Percentiles rank a stretch among this genome's conserved stretches.
Evolutionary conservation across 768 basidiomycete genomes (phyloP).

Genomic region (Polyporus arcularius): DNA sequence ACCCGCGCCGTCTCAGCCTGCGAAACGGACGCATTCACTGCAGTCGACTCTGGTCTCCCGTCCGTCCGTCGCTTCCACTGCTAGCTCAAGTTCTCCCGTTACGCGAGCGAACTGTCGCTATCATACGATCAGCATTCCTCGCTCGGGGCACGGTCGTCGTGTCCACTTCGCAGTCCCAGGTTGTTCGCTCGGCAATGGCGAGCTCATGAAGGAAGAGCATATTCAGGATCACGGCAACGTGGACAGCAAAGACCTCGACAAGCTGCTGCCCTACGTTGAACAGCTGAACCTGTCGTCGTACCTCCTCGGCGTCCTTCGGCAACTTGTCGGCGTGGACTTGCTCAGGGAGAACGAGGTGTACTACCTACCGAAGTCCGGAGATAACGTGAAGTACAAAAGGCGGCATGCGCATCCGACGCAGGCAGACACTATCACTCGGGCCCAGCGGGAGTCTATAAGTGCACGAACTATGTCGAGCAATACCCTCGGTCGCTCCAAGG

Average conservation of each 20-base stretch:
- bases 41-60: background rate
- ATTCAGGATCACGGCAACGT: constrained; percentile 65
- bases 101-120: constrained; percentile 73
- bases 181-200: constrained; percentile 57
- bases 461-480: constrained; percentile 7
- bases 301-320: constrained; percentile 56
- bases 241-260: constrained; percentile 44
- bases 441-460: constrained; percentile 13
- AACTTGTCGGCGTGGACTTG: constrained; percentile 65
- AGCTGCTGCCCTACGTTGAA: constrained; percentile 51
- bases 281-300: constrained; percentile 51
- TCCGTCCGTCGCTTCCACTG: constrained; percentile 2
- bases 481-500: background rate
- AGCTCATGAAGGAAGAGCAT: constrained; percentile 57
- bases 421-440: background rate
- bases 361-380: constrained; percentile 56
- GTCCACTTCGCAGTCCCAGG: constrained; percentile 70
- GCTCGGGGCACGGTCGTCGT: constrained; percentile 49
- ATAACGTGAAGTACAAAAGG: constrained; percentile 25
- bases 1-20: constrained; percentile 15
- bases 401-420: background rate
- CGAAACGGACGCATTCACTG: background rate
- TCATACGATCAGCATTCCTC: constrained; percentile 65
- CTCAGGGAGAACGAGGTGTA: constrained; percentile 66
- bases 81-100: constrained; percentile 44